Conservation (phyloP, 2,329 filamentous ascomycete species). For the Helicocarpus griseus region DNA sequence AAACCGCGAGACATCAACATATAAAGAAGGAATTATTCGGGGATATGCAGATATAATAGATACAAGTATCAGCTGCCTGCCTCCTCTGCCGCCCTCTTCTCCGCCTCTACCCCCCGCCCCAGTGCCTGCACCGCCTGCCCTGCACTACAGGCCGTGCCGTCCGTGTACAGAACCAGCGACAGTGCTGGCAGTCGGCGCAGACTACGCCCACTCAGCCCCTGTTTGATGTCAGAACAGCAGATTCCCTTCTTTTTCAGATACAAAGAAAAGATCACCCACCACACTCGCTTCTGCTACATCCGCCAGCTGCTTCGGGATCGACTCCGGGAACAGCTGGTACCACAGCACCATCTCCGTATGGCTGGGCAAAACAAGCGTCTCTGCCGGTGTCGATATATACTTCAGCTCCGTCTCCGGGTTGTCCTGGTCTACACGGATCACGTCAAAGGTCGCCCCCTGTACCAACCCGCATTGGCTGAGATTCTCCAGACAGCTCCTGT, state of each 20-base stretch:
- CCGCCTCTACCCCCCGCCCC: conserved; percentile 25
- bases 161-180: conserved; percentile 32
- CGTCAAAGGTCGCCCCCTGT: conserved; percentile 19
- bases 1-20: conserved; percentile 5
- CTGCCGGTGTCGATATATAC: conserved; percentile 19
- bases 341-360: conserved; percentile 22
- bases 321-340: conserved; percentile 20
- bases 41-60: neutral
- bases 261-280: conserved; percentile 16
- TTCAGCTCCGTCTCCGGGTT: conserved; percentile 19
- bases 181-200: conserved; percentile 33
- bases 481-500: conserved; percentile 39
- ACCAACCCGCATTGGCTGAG: conserved; percentile 31
- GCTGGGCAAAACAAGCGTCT: conserved; percentile 16
- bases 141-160: conserved; percentile 23
- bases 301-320: conserved; percentile 20
- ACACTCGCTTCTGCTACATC: conserved; percentile 20
- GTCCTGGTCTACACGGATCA: conserved; percentile 15
- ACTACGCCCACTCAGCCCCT: conserved; percentile 34
- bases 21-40: neutral
- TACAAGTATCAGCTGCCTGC: neutral
- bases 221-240: no score
- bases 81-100: conserved; percentile 17
- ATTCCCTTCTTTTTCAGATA: neutral
- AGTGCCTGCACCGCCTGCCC: conserved; percentile 31